A percentile compares a stretch with the other conserved stretches of the same genome.
These are phyloP conservation scores for Diaporthe destruens DNA, from an alignment of 2,329 filamentous ascomycete species.

Conservation along the genomic window DNA sequence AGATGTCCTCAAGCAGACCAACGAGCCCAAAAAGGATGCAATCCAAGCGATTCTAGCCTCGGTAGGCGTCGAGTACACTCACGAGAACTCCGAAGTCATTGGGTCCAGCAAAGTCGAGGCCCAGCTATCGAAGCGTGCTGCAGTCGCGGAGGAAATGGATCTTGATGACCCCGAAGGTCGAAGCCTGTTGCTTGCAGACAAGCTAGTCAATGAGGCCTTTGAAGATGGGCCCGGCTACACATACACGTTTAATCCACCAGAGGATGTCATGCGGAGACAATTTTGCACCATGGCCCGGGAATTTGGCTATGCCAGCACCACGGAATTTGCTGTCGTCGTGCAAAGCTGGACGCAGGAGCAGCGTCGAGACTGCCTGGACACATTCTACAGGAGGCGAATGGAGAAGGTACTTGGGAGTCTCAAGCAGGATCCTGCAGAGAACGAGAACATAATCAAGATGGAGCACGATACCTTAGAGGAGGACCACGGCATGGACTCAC, in stretches of 20 bases:
- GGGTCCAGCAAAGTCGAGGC: slow-evolving; percentile 94
- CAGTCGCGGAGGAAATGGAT: slow-evolving; percentile 64
- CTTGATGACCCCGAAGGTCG: slow-evolving; percentile 53
- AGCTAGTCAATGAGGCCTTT: slow-evolving; percentile 52
- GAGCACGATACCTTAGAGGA: slow-evolving; percentile 32
- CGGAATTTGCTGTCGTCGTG: slow-evolving; percentile 89
- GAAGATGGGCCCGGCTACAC: slow-evolving; percentile 46
- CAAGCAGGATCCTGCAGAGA: slow-evolving; percentile 42
- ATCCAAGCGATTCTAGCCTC: slow-evolving; percentile 89
- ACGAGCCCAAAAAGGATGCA: slow-evolving; percentile 72
- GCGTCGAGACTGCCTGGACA: slow-evolving; percentile 80
- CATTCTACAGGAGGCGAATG: slow-evolving; percentile 80
- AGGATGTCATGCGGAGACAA: slow-evolving; percentile 80
- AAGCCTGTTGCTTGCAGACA: slow-evolving; percentile 70
- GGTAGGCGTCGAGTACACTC: slow-evolving; percentile 93
- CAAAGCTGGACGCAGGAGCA: slow-evolving; percentile 91
- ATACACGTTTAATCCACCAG: slow-evolving; percentile 77
- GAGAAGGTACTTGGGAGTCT: slow-evolving; percentile 57
- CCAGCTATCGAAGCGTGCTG: slow-evolving; percentile 81
- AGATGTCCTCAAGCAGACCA: slow-evolving; percentile 53
- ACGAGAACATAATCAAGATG: slow-evolving; percentile 40
- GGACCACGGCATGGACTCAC: slow-evolving; percentile 24
- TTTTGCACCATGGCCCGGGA: slow-evolving; percentile 91
- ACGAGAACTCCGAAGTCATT: slow-evolving; percentile 95
- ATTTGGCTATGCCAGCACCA: slow-evolving; percentile 81